phyloP scores from a whole-genome alignment of 176 grass and related monocot species.

The Bothriochloa decipiens region DNA sequence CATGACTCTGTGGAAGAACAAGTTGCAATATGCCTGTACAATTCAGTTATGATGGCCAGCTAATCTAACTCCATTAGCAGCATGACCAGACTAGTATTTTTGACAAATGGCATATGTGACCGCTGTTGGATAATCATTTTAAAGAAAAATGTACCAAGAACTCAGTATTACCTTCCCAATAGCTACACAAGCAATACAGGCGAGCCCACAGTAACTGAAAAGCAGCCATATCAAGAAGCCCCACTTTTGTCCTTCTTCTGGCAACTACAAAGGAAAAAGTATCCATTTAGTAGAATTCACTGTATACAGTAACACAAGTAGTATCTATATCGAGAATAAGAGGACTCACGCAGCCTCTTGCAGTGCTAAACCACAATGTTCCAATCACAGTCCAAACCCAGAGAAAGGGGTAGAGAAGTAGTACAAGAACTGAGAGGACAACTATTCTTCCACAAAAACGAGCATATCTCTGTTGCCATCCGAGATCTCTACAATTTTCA shows the following conservation, averaged over 20 bases:
- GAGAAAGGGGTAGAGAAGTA: slow-evolving; percentile 95
- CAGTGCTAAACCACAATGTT: slow-evolving; percentile 95
- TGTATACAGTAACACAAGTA: not conserved
- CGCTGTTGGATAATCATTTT: slow-evolving; percentile 16
- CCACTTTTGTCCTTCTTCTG: slow-evolving; percentile 98
- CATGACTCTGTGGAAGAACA: not conserved
- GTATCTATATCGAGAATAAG: not conserved
- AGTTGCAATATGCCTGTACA: not conserved
- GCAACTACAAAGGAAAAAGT: slow-evolving; percentile 57
- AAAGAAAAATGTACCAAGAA: not conserved
- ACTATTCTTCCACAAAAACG: slow-evolving; percentile 95
- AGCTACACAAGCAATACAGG: slow-evolving; percentile 90
- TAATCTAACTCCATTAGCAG: not conserved
- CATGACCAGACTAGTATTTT: slow-evolving; percentile 26
- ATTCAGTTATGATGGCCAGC: not conserved
- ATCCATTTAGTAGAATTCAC: slow-evolving; percentile 6
- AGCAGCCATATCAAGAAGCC: slow-evolving; percentile 98
- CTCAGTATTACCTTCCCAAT: slow-evolving; percentile 73
- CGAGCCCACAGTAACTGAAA: slow-evolving; percentile 89
- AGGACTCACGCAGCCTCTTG: slow-evolving; percentile 84
- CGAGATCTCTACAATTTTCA: slow-evolving; percentile 76
- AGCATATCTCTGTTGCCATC: slow-evolving; percentile 94
- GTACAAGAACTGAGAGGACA: slow-evolving; percentile 79
- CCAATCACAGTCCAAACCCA: slow-evolving; percentile 99
- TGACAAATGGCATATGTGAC: slow-evolving; percentile 7